Conservation (phyloP, 2,329 filamentous ascomycete species). For the Trichoderma breve region DNA sequence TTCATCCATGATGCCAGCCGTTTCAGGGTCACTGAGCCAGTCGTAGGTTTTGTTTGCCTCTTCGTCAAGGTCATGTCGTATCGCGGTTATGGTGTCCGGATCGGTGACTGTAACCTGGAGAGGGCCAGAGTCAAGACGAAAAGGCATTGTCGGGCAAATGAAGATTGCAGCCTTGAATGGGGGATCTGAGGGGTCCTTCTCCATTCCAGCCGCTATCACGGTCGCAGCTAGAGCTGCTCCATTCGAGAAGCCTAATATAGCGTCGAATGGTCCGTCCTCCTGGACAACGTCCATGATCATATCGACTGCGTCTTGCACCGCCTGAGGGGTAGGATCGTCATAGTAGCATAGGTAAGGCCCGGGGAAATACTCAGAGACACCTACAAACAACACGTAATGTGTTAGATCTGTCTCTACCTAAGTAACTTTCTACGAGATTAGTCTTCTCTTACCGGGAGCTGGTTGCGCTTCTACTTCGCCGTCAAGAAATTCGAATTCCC, state of each 20-base stretch:
- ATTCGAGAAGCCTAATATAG: neutral
- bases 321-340: neutral
- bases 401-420: neutral
- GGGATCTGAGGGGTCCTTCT: neutral
- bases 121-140: neutral
- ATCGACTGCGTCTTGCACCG: neutral
- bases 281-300: neutral
- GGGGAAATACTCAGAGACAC: neutral
- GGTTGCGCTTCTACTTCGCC: neutral
- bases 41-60: neutral
- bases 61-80: neutral
- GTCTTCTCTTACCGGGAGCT: neutral
- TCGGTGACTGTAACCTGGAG: neutral
- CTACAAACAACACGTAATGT: neutral
- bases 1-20: neutral
- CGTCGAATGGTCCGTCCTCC: neutral
- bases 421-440: neutral
- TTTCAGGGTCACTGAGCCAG: neutral
- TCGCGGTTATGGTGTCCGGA: neutral
- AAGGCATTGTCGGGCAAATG: neutral
- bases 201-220: neutral
- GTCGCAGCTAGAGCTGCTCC: neutral
- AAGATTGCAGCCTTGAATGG: neutral
- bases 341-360: neutral
- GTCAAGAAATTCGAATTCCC: neutral